Conservation (phyloP, 495 filamentous ascomycete species). For the Hypoxylon cercidicola region DNA sequence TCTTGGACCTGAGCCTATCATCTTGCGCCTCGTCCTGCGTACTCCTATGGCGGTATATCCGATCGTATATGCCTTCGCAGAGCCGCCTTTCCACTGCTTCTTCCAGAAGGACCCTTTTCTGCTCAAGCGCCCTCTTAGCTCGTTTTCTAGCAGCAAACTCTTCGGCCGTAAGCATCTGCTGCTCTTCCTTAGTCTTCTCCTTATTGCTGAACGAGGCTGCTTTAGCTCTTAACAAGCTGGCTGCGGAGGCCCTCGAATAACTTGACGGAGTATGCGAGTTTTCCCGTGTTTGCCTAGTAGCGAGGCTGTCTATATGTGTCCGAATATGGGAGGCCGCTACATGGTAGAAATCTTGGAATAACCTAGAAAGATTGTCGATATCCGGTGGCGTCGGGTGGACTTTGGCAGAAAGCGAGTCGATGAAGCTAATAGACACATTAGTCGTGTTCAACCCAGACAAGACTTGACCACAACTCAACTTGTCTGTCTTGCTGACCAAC, state of each 20-base stretch:
- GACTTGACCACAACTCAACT: conserved; percentile 59
- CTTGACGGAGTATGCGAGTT: conserved; percentile 62
- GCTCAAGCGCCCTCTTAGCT: conserved; percentile 78
- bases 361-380: conserved; percentile 81
- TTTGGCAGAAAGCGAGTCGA: conserved; percentile 89
- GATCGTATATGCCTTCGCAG: conserved; percentile 86
- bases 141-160: conserved; percentile 84
- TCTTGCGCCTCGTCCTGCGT: conserved; percentile 96
- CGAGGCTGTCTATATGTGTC: conserved; percentile 86
- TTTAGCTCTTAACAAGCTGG: conserved; percentile 62
- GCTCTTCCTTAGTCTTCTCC: conserved; percentile 65
- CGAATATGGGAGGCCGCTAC: conserved; percentile 83
- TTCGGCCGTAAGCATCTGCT: conserved; percentile 91
- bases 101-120: conserved; percentile 80
- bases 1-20: conserved; percentile 93
- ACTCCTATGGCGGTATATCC: conserved; percentile 89
- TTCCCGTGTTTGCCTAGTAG: conserved; percentile 76
- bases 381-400: conserved; percentile 85
- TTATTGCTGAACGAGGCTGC: conserved; percentile 62
- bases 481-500: conserved; percentile 86
- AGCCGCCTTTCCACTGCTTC: conserved; percentile 91
- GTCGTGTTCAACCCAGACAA: conserved; percentile 15
- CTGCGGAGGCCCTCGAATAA: conserved; percentile 62
- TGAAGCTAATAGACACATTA: conserved; percentile 69
- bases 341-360: conserved; percentile 95